Conservation (phyloP, 768 basidiomycete species). For the Trametes meyenii region DNA sequence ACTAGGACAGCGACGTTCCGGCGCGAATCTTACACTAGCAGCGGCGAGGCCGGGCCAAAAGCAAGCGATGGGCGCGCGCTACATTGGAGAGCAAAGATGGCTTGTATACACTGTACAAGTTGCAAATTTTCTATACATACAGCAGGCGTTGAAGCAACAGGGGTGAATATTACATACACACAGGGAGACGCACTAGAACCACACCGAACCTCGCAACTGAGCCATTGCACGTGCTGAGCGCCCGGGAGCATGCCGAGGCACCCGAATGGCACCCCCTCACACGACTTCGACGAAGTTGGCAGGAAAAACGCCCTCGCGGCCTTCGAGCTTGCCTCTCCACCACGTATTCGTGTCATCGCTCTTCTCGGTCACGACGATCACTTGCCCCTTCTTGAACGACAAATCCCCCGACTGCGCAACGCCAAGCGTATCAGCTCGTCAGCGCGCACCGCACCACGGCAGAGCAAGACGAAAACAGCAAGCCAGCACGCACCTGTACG, state of each 20-base stretch:
- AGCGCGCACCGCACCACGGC: background rate
- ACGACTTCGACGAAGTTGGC: constrained; percentile 82
- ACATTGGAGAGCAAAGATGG: too few species aligned
- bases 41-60: too few species aligned
- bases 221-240: background rate
- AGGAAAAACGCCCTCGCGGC: constrained; percentile 71
- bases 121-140: too few species aligned
- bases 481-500: constrained; percentile 60
- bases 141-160: too few species aligned
- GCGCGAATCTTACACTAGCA: too few species aligned
- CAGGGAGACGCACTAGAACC: background rate
- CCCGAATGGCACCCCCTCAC: constrained; percentile 19
- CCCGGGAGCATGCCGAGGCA: background rate
- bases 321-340: constrained; percentile 77
- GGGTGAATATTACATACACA: background rate
- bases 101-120: too few species aligned
- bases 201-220: background rate
- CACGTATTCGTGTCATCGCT: constrained; percentile 77
- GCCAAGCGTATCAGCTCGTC: background rate
- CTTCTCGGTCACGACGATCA: constrained; percentile 69
- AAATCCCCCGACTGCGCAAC: constrained; percentile 63
- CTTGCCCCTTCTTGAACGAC: constrained; percentile 75
- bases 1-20: too few species aligned
- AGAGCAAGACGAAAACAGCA: background rate
- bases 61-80: too few species aligned